Evolutionary conservation across 2,329 filamentous ascomycete species (phyloP), one percentile per base, ranked within the genome.

Genomic region (Colletotrichum magnum): DNA sequence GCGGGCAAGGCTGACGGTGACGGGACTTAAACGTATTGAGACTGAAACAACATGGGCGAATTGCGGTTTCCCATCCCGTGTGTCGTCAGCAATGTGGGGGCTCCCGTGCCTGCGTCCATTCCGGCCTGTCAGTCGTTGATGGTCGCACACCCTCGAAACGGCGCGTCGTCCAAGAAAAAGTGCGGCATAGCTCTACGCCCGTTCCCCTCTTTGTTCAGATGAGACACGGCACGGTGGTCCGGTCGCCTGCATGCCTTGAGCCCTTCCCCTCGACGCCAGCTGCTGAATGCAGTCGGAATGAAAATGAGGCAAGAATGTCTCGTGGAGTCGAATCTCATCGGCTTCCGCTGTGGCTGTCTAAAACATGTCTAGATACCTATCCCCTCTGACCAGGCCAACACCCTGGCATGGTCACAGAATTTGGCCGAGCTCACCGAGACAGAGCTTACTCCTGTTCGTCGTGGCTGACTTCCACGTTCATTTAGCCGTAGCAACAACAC

Each of bases 361-460:
- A 62, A 21, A 61, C 62, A 69, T 66, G 57, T 66, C 66, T 66
- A n/a, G 51, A 15, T 59, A 24, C 21, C 21, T 24, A 24, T 26
- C 41, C 26, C 5, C 16, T 16, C 39, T 45, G 32, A 69, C 6
- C 18, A 56, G 21, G 21, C 26, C 21, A 54, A 9, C 9, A 61
- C 45, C 48, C 61, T 16, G n/a, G 43, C 36, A 24, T 21, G 51
- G 56, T n/a, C 56, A 45, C 32, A 26, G 50, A 16, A 57, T 69
- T 69, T 61, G 67, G 39, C 62, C 67, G 67, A 69, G 28, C 10
- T 43, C 51, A 52, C 67, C 67, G 67, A 69, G 62, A 69, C 62
- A 69, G 43, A 53, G 51, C 67, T 67, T 67, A 53, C 62, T 43
- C 32, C 7, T 47, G 3, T 69, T 53, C 24, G 45, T 61, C 10